phyloP scores from a whole-genome alignment of 2,329 filamentous ascomycete species.

The Calonectria ilicicola region DNA sequence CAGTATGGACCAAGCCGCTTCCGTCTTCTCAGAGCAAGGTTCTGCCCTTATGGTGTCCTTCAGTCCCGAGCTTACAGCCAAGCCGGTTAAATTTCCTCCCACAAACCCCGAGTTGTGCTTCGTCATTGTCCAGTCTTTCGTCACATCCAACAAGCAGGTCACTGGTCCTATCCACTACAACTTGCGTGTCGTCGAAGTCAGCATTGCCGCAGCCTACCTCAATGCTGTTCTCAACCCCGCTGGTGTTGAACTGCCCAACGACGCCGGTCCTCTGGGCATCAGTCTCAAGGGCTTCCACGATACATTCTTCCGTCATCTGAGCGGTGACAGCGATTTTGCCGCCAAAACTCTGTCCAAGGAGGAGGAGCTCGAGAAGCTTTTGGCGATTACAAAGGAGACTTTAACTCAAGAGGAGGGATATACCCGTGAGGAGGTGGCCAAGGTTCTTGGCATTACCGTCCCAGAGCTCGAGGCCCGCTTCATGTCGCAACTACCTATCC shows the following conservation, averaged over 20 bases:
- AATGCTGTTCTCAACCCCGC: constrained; percentile 68
- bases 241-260: constrained; percentile 74
- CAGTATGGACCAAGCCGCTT: constrained; percentile 97
- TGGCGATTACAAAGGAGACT: constrained; percentile 76
- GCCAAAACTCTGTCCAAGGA: constrained; percentile 60
- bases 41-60: constrained; percentile 93
- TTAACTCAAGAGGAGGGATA: constrained; percentile 86
- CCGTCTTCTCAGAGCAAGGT: constrained; percentile 89
- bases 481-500: constrained; percentile 89
- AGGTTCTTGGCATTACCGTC: constrained; percentile 76
- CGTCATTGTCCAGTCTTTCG: constrained; percentile 93
- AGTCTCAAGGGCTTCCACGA: constrained; percentile 90
- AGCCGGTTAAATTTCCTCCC: constrained; percentile 84
- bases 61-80: constrained; percentile 79
- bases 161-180: constrained; percentile 97
- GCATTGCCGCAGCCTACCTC: constrained; percentile 81
- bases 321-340: constrained; percentile 52
- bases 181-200: constrained; percentile 94
- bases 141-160: constrained; percentile 93
- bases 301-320: constrained; percentile 74
- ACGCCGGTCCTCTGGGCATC: constrained; percentile 85
- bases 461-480: constrained; percentile 81
- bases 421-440: constrained; percentile 85
- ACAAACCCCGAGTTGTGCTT: constrained; percentile 89
- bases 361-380: constrained; percentile 79